Evolutionary conservation across 2,329 filamentous ascomycete species (phyloP).

Genomic region (Colletotrichum musae): DNA sequence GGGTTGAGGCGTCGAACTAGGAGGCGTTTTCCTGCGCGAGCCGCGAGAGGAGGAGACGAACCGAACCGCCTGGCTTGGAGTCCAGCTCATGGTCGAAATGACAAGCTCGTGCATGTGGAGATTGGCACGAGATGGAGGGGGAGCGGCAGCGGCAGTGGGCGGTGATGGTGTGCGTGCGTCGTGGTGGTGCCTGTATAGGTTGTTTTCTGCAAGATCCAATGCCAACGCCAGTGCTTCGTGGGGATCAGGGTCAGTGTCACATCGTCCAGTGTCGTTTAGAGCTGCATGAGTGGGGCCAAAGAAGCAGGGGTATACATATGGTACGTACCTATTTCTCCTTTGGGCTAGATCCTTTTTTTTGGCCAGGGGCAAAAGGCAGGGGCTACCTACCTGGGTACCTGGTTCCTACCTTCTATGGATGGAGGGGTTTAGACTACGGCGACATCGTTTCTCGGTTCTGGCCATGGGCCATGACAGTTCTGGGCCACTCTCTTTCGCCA

Average conservation of each 20-base stretch:
- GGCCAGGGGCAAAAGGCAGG: constrained; percentile 3
- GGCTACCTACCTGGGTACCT: neutral
- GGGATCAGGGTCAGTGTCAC: constrained; percentile 21
- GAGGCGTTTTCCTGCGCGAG: constrained; percentile 6
- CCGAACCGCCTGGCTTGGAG: constrained; percentile 6
- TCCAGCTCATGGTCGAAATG: constrained; percentile 13
- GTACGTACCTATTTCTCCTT: constrained; percentile 27
- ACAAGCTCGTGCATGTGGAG: constrained; percentile 29
- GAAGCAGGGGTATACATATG: constrained; percentile 1
- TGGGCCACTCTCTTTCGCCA: constrained; percentile 1
- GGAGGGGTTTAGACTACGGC: too few species aligned
- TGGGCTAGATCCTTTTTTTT: neutral
- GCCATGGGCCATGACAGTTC: constrained; percentile 1
- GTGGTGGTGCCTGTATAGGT: constrained; percentile 1
- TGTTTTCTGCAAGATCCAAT: constrained; percentile 25
- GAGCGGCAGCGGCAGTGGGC: constrained; percentile 13
- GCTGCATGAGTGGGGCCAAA: constrained; percentile 2
- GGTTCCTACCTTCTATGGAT: neutral
- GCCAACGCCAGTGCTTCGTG: constrained; percentile 13
- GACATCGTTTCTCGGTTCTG: neutral
- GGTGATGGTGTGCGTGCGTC: constrained; percentile 7
- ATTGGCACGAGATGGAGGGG: constrained; percentile 21
- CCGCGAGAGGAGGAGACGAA: neutral
- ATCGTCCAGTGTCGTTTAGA: neutral
- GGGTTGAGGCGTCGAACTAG: constrained; percentile 10